Conservation (phyloP, 129 eudicot species). For the Gnaphalium uliginosum region DNA sequence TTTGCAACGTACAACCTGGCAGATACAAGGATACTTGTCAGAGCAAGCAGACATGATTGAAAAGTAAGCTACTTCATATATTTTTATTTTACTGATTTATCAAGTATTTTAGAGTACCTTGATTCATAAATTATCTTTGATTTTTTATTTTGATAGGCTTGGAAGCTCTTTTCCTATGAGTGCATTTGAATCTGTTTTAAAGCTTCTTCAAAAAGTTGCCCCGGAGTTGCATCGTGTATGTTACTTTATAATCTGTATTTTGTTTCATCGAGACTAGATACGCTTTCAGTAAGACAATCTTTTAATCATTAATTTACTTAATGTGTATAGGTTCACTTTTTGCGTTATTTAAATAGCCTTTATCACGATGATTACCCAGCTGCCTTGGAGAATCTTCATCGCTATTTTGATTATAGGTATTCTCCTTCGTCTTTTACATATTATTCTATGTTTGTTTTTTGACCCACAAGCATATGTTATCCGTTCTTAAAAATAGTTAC, state of each 20-base stretch:
- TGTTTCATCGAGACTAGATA: not conserved
- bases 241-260: slow-evolving; percentile 8
- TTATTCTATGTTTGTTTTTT: no score
- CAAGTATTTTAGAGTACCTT: slow-evolving; percentile 7
- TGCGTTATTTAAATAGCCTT: slow-evolving; percentile 83
- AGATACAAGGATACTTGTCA: slow-evolving; percentile 85
- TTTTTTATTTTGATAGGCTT: slow-evolving; percentile 45
- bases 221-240: slow-evolving; percentile 94
- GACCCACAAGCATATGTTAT: no score
- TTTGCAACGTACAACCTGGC: slow-evolving; percentile 84
- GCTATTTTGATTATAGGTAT: slow-evolving; percentile 97
- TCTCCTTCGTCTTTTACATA: not conserved
- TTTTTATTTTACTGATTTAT: not conserved
- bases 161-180: slow-evolving; percentile 85
- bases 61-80: slow-evolving; percentile 44
- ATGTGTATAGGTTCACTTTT: slow-evolving; percentile 73
- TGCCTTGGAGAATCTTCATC: slow-evolving; percentile 92
- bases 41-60: slow-evolving; percentile 83
- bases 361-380: slow-evolving; percentile 87
- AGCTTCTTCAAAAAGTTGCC: slow-evolving; percentile 84
- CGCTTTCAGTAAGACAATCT: not conserved
- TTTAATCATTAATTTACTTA: not conserved
- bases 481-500: no score
- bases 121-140: slow-evolving; percentile 3
- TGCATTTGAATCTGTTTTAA: slow-evolving; percentile 74